Evolutionary conservation across 2,329 filamentous ascomycete species (phyloP).

Genomic region (Xylariaceae sp.): DNA sequence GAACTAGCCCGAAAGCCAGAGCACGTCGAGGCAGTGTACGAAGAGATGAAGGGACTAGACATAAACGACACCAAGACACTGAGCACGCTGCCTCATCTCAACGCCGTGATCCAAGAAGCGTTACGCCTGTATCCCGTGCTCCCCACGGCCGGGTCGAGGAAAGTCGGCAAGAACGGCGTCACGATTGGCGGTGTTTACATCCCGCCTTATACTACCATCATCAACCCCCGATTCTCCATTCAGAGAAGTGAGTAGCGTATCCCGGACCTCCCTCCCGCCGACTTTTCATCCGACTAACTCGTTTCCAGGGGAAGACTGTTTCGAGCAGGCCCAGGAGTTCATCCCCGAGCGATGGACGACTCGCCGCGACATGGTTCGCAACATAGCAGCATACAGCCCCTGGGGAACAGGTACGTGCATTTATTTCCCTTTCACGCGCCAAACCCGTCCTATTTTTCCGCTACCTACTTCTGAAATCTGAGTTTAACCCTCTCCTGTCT

Average conservation of each 20-base stretch:
- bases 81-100: conserved; percentile 23
- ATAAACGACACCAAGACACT: conserved; percentile 19
- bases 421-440: background rate
- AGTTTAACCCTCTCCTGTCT: background rate
- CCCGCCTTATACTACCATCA: conserved; percentile 19
- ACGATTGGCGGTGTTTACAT: conserved; percentile 10
- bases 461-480: background rate
- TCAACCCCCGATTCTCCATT: conserved; percentile 22
- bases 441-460: background rate
- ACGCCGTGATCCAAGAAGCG: conserved; percentile 25
- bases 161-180: conserved; percentile 20
- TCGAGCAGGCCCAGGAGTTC: conserved; percentile 32
- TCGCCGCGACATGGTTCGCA: conserved; percentile 32
- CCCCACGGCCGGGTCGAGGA: conserved; percentile 21
- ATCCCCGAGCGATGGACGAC: conserved; percentile 39
- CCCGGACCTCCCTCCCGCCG: background rate
- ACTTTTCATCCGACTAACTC: background rate
- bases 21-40: conserved; percentile 16
- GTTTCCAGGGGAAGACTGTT: conserved; percentile 28
- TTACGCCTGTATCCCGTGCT: conserved; percentile 26
- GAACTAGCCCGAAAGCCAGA: conserved; percentile 22
- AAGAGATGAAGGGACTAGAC: conserved; percentile 19
- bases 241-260: conserved; percentile 34
- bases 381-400: conserved; percentile 32
- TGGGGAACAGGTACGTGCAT: conserved; percentile 27